Evolutionary conservation across 1,139 yeast genomes (phyloP).

Genomic region (Yamadazyma sp.): DNA sequence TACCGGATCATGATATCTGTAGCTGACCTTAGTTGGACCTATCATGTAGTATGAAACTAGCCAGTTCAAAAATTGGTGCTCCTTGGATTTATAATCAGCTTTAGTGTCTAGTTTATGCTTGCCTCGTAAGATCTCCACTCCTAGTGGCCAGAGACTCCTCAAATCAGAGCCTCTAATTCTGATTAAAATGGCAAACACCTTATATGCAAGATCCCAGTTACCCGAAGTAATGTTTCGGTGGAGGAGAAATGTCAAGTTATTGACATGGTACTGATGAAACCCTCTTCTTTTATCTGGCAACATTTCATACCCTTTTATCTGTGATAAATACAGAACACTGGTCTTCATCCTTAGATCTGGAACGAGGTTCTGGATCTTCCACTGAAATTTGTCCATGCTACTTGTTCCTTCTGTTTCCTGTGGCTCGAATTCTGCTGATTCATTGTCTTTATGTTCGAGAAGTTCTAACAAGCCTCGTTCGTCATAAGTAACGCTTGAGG

Average conservation of each 20-base stretch:
- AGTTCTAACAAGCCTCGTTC: neutral
- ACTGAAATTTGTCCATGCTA: constrained; percentile 11
- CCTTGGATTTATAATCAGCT: constrained; percentile 22
- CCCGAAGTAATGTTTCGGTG: constrained; percentile 40
- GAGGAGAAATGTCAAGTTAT: constrained; percentile 31
- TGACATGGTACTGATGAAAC: constrained; percentile 26
- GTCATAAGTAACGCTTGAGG: neutral
- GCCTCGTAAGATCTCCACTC: constrained; percentile 36
- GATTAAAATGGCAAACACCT: constrained; percentile 48
- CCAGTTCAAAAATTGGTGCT: constrained; percentile 33
- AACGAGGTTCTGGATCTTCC: constrained; percentile 1
- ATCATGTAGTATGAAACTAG: constrained; percentile 28
- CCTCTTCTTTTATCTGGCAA: constrained; percentile 6
- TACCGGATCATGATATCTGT: constrained; percentile 29
- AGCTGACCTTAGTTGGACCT: constrained; percentile 11
- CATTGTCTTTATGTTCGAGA: neutral
- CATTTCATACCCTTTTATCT: constrained; percentile 10
- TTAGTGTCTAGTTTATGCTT: constrained; percentile 7
- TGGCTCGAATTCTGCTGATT: neutral
- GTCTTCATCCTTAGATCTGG: constrained; percentile 1
- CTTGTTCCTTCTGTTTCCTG: neutral
- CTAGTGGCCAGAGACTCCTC: constrained; percentile 59
- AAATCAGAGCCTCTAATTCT: constrained; percentile 51
- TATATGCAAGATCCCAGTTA: constrained; percentile 58
- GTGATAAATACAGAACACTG: constrained; percentile 4